A percentile compares a stretch with the other conserved stretches of the same genome.
phyloP scores from a whole-genome alignment of 73 alveolate species.

The Blepharisma stoltei region DNA sequence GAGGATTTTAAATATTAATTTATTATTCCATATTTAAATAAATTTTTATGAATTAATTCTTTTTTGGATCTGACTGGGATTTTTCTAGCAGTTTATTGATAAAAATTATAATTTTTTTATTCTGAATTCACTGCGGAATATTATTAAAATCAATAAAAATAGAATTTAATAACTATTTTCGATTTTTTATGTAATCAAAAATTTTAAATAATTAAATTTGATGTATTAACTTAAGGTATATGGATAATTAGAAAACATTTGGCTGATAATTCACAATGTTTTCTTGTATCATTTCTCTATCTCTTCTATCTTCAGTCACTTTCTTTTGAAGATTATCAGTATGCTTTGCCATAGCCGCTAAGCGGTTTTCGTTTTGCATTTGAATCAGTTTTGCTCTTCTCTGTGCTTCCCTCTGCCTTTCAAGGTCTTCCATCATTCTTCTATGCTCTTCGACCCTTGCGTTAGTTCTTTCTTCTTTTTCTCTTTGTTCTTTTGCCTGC shows the following conservation, averaged over 20 bases:
- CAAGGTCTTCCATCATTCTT: conserved; percentile 8
- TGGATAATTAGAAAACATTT: neutral
- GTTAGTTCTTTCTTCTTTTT: neutral
- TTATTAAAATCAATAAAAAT: no score
- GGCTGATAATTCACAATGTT: neutral
- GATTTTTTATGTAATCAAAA: no score
- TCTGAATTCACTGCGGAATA: no score
- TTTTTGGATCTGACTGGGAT: no score
- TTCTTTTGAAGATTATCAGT: neutral
- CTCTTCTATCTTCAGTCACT: neutral
- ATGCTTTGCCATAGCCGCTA: conserved; percentile 1
- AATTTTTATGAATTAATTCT: no score
- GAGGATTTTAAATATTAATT: no score
- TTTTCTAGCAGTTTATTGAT: no score
- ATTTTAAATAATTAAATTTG: no score
- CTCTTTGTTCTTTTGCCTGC: neutral
- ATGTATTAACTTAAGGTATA: neutral
- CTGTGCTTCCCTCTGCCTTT: conserved; percentile 16
- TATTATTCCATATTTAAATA: no score
- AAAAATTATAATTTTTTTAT: no score
- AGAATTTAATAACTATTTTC: no score
- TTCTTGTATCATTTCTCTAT: neutral
- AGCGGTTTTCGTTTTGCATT: conserved; percentile 8
- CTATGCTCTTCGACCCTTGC: conserved; percentile 3
- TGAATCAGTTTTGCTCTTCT: neutral